Evolutionary conservation across 129 eudicot species (phyloP), one percentile per base, ranked within the genome.

Genomic region (Tanacetum coccineum): DNA sequence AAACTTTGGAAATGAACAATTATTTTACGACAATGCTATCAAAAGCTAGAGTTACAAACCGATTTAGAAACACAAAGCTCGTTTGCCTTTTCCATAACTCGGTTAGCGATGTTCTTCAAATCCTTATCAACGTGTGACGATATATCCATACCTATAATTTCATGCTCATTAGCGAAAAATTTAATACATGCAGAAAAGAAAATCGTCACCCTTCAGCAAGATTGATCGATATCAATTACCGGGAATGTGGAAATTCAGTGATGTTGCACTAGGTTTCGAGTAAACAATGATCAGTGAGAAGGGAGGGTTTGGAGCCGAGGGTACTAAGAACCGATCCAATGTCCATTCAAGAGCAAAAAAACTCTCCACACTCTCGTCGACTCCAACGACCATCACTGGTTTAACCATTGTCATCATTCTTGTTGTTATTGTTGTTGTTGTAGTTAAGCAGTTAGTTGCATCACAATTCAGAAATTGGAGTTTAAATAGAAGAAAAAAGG

Each of bases 301-400:
- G 2, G 82, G 81, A 44, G 76, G 77, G 44, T 70, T 66, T 14
- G 77, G 67, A 14, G 76, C 71, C 7, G 63, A 44, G 2, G 87
- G 85, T 13, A 67, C 65, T 6, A 90, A 66, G 75, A 90, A 82
- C 72, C 81, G 89, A 53, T 81, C 78, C 9, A 90, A 71, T 10
- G 92, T 71, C 97, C 97, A 90, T 17, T 87, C 92, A 7, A 90
- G 76, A 55, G 97, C 95, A 40, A 78, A 84, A 62, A 64, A 78
- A 63, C 97, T 85, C 59, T 84, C 87, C 50, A 87, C 95, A 65
- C 97, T 90, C 17, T 90, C 97, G 51, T 90, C 97, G 2, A 90
- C 20, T 28, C 86, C 97, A 1, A 90, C 80, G 60, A 90, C 72
- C 89, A 90, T 84, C 64, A 90, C 92, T 15, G 88, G 82, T 62